A percentile compares a stretch with the other conserved stretches of the same genome.
Evolutionary conservation across 2,329 filamentous ascomycete genomes (phyloP).

Genomic region (Harringtonia lauricola): DNA sequence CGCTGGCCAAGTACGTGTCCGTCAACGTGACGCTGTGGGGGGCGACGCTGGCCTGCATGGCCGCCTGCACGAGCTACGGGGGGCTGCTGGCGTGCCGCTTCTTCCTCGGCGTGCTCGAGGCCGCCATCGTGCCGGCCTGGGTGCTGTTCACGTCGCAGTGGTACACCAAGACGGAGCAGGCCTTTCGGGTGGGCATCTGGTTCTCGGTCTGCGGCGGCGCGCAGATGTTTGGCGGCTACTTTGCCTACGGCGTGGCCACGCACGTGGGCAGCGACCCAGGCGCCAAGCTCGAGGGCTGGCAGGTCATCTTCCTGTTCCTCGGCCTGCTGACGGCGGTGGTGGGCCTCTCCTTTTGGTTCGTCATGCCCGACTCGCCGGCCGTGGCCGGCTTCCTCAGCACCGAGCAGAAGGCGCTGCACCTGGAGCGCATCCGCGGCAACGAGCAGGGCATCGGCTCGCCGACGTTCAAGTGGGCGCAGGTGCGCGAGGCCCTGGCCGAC

Average conservation of each 20-base stretch:
- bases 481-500: slow-evolving; percentile 9
- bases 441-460: slow-evolving; percentile 20
- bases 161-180: slow-evolving; percentile 20
- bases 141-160: slow-evolving; percentile 20
- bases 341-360: slow-evolving; percentile 16
- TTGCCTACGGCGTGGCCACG: slow-evolving; percentile 26
- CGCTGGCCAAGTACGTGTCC: slow-evolving; percentile 5
- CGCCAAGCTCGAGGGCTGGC: slow-evolving; percentile 6
- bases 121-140: slow-evolving; percentile 16
- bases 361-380: slow-evolving; percentile 24
- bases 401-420: slow-evolving; percentile 16
- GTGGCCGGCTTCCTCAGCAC: slow-evolving; percentile 21
- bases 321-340: slow-evolving; percentile 18
- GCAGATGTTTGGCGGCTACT: slow-evolving; percentile 26
- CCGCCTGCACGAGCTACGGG: slow-evolving; percentile 4
- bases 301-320: slow-evolving; percentile 19
- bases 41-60: slow-evolving; percentile 1
- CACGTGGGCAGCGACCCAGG: slow-evolving; percentile 7
- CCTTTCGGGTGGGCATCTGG: slow-evolving; percentile 51
- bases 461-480: slow-evolving; percentile 6
- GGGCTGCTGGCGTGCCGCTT: slow-evolving; percentile 15
- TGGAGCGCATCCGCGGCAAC: slow-evolving; percentile 23
- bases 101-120: slow-evolving; percentile 17
- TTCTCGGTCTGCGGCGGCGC: slow-evolving; percentile 41
- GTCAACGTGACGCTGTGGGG: slow-evolving; percentile 8